These are phyloP conservation scores for Mycena alexandri DNA, from an alignment of 768 basidiomycete species.

Conservation along the genomic window DNA sequence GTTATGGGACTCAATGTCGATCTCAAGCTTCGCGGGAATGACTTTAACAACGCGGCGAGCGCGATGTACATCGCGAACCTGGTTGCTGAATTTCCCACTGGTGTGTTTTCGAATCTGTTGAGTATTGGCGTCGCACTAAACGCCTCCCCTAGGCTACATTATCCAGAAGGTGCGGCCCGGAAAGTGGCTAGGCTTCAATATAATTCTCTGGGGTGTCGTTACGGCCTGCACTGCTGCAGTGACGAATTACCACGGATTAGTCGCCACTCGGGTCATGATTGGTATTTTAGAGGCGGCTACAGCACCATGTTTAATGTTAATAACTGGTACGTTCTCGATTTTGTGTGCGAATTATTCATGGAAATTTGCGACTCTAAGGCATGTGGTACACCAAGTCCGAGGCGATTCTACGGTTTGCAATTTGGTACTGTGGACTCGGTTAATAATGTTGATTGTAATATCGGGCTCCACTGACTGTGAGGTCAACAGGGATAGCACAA, in stretches of 20 bases:
- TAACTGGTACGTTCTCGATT: slow-evolving; percentile 24
- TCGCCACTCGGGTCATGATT: slow-evolving; percentile 33
- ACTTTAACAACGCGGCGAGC: slow-evolving; percentile 37
- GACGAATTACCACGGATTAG: slow-evolving; percentile 29
- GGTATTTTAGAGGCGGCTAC: slow-evolving; percentile 37
- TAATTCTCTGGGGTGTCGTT: slow-evolving; percentile 35
- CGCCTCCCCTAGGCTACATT: slow-evolving; percentile 29
- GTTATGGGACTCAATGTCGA: slow-evolving; percentile 37
- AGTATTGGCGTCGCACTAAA: background rate
- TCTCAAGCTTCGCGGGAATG: slow-evolving; percentile 33
- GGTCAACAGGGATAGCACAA: slow-evolving; percentile 30
- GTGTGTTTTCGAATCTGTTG: slow-evolving; percentile 8
- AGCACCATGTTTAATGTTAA: slow-evolving; percentile 36
- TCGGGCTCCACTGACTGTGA: background rate
- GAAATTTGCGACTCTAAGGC: background rate
- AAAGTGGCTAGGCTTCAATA: slow-evolving; percentile 37
- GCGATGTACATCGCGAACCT: slow-evolving; percentile 38
- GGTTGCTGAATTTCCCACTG: slow-evolving; percentile 33
- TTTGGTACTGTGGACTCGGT: slow-evolving; percentile 38
- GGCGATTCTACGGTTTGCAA: slow-evolving; percentile 34
- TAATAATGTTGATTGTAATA: background rate
- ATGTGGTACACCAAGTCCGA: slow-evolving; percentile 40
- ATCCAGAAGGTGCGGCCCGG: slow-evolving; percentile 36
- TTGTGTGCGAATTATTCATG: too few relatives aligned
- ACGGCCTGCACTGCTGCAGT: slow-evolving; percentile 36